These are phyloP conservation scores for Salisapilia sapeloensis DNA, from an alignment of 352 stramenopile species.

Conservation along the genomic window DNA sequence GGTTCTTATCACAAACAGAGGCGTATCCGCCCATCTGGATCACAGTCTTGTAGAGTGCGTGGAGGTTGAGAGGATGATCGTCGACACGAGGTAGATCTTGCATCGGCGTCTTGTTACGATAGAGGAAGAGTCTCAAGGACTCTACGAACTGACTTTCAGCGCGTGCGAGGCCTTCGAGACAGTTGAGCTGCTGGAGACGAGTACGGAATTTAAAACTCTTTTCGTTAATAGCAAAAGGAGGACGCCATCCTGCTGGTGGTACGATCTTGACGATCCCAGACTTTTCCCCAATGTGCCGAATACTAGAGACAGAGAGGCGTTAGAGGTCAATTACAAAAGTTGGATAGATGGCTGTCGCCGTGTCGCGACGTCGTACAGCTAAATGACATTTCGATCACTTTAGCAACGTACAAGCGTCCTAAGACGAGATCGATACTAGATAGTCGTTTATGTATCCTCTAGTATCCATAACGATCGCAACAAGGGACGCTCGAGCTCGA, in stretches of 20 bases:
- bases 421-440: too few relatives aligned
- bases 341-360: neutral
- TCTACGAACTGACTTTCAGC: conserved; percentile 72
- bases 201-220: conserved; percentile 86
- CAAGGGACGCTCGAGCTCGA: conserved; percentile 1
- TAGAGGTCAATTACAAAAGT: conserved; percentile 1
- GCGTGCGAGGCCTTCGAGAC: conserved; percentile 63
- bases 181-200: conserved; percentile 92
- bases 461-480: conserved; percentile 1
- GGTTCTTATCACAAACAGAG: conserved; percentile 11
- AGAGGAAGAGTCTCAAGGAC: conserved; percentile 63
- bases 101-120: conserved; percentile 61
- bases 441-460: conserved; percentile 10
- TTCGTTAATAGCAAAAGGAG: conserved; percentile 77
- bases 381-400: too few relatives aligned
- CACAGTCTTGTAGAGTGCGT: conserved; percentile 50
- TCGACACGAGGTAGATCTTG: conserved; percentile 51
- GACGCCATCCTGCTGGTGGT: conserved; percentile 88
- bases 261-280: conserved; percentile 99
- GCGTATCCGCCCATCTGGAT: conserved; percentile 27
- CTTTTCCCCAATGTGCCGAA: conserved; percentile 80
- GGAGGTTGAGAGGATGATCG: conserved; percentile 54
- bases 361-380: too few relatives aligned
- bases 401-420: too few relatives aligned
- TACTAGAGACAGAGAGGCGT: conserved; percentile 16